A percentile compares a stretch with the other conserved stretches of the same genome.
Conservation (phyloP, 2,329 filamentous ascomycete species). For the Aspergillus persii region DNA sequence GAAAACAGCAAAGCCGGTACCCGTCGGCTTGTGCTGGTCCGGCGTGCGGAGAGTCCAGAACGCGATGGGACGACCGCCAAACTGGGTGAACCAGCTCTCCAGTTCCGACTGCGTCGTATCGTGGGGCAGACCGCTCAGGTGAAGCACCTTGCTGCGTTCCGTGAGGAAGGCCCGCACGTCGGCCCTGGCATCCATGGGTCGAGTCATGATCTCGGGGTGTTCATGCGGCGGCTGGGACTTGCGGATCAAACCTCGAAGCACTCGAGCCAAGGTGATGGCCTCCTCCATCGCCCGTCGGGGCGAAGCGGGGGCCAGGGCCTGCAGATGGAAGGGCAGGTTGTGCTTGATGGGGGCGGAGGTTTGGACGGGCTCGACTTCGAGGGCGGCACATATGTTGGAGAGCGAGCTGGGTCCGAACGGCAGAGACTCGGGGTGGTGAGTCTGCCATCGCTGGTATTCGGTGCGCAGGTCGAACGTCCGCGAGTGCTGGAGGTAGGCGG, state of each 20-base stretch:
- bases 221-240: constrained; percentile 94
- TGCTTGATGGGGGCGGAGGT: constrained; percentile 98
- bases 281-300: constrained; percentile 97
- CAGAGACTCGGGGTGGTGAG: constrained; percentile 94
- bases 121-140: constrained; percentile 95
- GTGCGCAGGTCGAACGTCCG: constrained; percentile 94
- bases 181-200: constrained; percentile 93
- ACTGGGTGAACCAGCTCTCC: constrained; percentile 99
- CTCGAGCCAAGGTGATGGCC: constrained; percentile 87
- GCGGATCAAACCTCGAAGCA: constrained; percentile 86
- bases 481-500: constrained; percentile 95
- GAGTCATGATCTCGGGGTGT: constrained; percentile 89
- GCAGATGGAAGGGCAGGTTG: constrained; percentile 95
- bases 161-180: constrained; percentile 95
- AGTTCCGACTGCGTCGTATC: constrained; percentile 98
- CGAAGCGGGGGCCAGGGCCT: constrained; percentile 91
- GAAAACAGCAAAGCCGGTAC: constrained; percentile 96
- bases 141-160: constrained; percentile 95
- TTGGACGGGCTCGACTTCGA: constrained; percentile 97
- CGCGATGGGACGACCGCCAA: constrained; percentile 93
- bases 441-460: constrained; percentile 98
- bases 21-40: constrained; percentile 99
- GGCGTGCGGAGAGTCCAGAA: constrained; percentile 98
- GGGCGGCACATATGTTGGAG: constrained; percentile 94
- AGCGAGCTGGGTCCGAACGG: constrained; percentile 95